Conservation (phyloP, 2,329 filamentous ascomycete species). For the Coleophoma cylindrospora region DNA sequence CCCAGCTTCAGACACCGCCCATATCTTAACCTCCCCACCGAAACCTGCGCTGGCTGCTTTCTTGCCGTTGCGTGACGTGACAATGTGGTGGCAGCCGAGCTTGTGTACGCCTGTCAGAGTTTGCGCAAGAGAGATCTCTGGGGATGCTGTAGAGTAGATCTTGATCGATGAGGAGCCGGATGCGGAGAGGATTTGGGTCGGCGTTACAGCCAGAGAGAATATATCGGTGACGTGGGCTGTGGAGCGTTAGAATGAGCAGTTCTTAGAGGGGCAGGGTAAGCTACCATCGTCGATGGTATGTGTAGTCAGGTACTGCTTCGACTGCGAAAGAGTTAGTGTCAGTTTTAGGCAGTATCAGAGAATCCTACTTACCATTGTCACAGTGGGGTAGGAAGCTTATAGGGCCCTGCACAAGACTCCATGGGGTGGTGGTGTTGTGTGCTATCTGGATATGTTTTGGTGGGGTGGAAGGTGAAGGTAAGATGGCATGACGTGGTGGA, state of each 20-base stretch:
- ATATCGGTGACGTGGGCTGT: conserved; percentile 80
- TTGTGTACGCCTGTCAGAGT: conserved; percentile 76
- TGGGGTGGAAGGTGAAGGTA: conserved; percentile 7
- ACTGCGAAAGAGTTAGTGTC: conserved; percentile 48
- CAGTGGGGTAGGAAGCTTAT: too few species aligned
- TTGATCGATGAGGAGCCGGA: conserved; percentile 81
- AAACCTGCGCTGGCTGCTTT: conserved; percentile 83
- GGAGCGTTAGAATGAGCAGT: conserved; percentile 16
- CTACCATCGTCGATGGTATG: conserved; percentile 84
- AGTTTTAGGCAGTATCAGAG: not conserved
- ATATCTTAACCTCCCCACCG: conserved; percentile 81
- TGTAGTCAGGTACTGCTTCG: conserved; percentile 95
- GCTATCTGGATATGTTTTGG: conserved; percentile 7
- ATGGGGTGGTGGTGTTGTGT: conserved; percentile 2
- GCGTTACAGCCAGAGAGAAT: conserved; percentile 75
- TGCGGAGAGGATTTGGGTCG: conserved; percentile 70
- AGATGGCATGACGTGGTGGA: not conserved
- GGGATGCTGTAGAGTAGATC: conserved; percentile 68
- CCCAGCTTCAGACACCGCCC: conserved; percentile 58
- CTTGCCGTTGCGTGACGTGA: conserved; percentile 62
- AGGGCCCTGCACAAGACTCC: too few species aligned
- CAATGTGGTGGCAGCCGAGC: conserved; percentile 87
- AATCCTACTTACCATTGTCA: conserved; percentile 23
- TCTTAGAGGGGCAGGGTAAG: conserved; percentile 8
- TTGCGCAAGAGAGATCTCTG: conserved; percentile 73